Conservation (phyloP, 108 stramenopile genomes). For the Nitzschia putrida region DNA sequence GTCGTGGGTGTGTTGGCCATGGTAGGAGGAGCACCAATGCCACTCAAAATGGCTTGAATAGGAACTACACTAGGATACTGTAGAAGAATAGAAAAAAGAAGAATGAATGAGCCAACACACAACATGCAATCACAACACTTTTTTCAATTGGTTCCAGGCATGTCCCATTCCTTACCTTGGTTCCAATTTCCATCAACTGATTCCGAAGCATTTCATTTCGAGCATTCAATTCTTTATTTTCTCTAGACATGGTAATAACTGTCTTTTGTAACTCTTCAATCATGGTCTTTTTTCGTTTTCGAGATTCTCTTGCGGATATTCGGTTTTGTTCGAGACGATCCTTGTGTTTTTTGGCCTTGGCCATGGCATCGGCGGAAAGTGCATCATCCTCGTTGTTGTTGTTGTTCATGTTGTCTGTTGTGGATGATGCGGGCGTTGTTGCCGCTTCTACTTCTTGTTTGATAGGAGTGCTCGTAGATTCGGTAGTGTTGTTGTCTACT, state of each 20-base stretch:
- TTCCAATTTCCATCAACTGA: constrained; percentile 79
- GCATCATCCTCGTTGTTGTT: no score
- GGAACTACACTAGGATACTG: constrained; percentile 78
- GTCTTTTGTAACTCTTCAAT: constrained; percentile 88
- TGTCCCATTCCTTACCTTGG: constrained; percentile 59
- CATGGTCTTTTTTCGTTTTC: constrained; percentile 88
- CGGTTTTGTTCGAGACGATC: constrained; percentile 91
- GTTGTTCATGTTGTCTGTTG: no score
- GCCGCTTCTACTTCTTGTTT: no score
- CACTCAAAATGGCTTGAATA: constrained; percentile 63
- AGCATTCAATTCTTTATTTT: constrained; percentile 86
- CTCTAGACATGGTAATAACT: constrained; percentile 78
- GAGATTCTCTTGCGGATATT: constrained; percentile 82
- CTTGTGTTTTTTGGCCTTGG: constrained; percentile 58
- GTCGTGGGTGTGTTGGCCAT: background rate
- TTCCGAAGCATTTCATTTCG: constrained; percentile 69
- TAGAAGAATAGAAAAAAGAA: background rate
- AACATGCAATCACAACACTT: constrained; percentile 1
- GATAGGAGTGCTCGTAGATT: no score
- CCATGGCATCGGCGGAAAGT: background rate
- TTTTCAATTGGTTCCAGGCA: background rate
- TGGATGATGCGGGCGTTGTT: no score
- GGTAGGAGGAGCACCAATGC: constrained; percentile 26
- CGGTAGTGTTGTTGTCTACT: no score
- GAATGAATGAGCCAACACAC: constrained; percentile 1